Percentiles rank a stretch among this genome's conserved stretches.
These are phyloP conservation scores for Calonectria crousiana DNA, from an alignment of 2,329 filamentous ascomycete species.

Conservation along the genomic window DNA sequence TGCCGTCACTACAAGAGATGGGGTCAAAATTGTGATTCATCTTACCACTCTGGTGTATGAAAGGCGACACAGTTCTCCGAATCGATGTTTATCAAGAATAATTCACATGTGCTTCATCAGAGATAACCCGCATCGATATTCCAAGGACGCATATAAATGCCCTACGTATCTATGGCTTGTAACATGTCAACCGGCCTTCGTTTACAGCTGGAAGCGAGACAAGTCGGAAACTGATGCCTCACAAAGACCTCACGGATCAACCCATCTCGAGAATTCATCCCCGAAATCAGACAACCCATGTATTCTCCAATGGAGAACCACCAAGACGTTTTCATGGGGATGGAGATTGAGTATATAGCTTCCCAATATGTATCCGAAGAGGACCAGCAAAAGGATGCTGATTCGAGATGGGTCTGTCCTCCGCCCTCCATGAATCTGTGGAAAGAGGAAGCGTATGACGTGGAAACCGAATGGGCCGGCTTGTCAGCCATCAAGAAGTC, in stretches of 20 bases:
- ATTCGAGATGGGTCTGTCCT: slow-evolving; percentile 31
- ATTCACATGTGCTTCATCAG: not conserved
- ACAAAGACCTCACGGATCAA: not conserved
- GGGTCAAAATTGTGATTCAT: not conserved
- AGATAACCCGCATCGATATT: not conserved
- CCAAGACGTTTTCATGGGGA: slow-evolving; percentile 31
- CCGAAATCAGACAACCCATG: not conserved
- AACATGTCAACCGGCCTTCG: not conserved
- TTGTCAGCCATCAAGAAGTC: slow-evolving; percentile 31
- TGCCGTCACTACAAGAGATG: not conserved
- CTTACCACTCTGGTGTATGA: not conserved
- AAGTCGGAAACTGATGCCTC: not conserved
- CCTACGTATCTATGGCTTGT: not conserved
- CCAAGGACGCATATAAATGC: not conserved
- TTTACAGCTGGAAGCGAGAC: not conserved
- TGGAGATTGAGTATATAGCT: slow-evolving; percentile 46
- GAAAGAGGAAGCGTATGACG: not conserved
- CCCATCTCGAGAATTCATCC: too few species aligned
- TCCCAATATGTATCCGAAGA: slow-evolving; percentile 26
- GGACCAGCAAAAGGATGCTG: slow-evolving; percentile 10
- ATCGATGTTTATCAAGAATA: not conserved
- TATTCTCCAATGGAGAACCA: not conserved
- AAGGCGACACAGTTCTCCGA: not conserved
- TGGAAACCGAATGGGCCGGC: not conserved
- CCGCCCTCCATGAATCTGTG: slow-evolving; percentile 13